phyloP scores from a whole-genome alignment of 345 rosid genomes.

The Trapa bicornis region DNA sequence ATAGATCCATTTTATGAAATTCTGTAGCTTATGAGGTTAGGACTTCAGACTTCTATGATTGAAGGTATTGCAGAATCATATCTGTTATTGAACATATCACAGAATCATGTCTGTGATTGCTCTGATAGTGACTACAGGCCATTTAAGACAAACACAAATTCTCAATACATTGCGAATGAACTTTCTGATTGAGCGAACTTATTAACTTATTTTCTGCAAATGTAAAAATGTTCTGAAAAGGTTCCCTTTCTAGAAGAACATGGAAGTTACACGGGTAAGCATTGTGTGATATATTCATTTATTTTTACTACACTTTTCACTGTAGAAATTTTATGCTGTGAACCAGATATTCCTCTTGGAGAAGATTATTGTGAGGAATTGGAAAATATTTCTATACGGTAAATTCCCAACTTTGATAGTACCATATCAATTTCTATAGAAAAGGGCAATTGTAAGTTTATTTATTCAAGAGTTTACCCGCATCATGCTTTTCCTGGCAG shows the following conservation, averaged over 20 bases:
- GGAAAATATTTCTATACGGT: constrained; percentile 46
- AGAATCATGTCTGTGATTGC: background rate
- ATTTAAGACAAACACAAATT: background rate
- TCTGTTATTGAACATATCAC: background rate
- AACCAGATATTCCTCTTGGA: constrained; percentile 5
- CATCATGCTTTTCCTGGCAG: constrained; percentile 22
- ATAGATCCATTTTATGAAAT: background rate
- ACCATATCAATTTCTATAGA: background rate
- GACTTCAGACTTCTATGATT: background rate
- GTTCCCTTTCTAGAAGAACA: background rate
- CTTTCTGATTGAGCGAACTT: background rate
- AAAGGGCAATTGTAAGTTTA: background rate
- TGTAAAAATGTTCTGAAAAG: background rate
- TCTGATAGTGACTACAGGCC: background rate
- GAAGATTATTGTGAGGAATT: constrained; percentile 36
- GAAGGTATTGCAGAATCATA: background rate
- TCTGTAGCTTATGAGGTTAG: background rate
- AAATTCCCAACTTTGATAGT: background rate
- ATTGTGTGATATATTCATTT: background rate
- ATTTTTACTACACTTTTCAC: background rate
- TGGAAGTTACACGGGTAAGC: too few relatives aligned
- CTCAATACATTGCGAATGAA: background rate
- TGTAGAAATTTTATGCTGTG: background rate
- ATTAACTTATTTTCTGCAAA: background rate
- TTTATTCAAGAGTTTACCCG: background rate